Conservation (phyloP, 345 rosid species). For the Viola odorata region DNA sequence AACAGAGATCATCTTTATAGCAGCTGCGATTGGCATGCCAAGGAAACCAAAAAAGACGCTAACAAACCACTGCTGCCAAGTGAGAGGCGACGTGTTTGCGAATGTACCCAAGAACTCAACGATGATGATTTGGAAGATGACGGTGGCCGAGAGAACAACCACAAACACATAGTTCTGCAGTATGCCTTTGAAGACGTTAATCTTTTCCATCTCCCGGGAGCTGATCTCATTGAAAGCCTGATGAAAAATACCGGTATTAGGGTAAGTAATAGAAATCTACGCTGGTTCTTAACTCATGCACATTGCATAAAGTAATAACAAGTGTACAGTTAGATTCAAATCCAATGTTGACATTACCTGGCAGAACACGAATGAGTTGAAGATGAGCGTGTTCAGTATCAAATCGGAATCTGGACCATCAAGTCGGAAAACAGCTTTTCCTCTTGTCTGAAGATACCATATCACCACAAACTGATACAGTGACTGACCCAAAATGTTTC, state of each 20-base stretch:
- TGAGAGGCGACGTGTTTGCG: slow-evolving; percentile 64
- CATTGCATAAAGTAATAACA: no score
- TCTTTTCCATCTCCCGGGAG: slow-evolving; percentile 31
- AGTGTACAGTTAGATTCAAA: slow-evolving; percentile 1
- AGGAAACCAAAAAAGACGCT: slow-evolving; percentile 74
- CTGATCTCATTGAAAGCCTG: slow-evolving; percentile 34
- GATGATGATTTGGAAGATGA: slow-evolving; percentile 24
- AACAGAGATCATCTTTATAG: slow-evolving; percentile 65
- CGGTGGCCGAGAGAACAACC: slow-evolving; percentile 19
- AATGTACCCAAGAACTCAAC: slow-evolving; percentile 29
- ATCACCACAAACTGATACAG: slow-evolving; percentile 39
- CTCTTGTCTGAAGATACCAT: slow-evolving; percentile 32
- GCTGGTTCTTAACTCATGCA: no score
- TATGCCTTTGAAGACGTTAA: slow-evolving; percentile 28
- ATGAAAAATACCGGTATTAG: not conserved
- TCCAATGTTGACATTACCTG: slow-evolving; percentile 41
- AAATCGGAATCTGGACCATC: slow-evolving; percentile 46
- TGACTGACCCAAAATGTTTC: slow-evolving; percentile 90
- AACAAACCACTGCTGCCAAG: slow-evolving; percentile 66
- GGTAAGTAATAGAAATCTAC: not conserved
- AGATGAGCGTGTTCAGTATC: slow-evolving; percentile 37
- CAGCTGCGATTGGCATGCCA: slow-evolving; percentile 93
- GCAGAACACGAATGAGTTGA: slow-evolving; percentile 29
- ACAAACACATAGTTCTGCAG: slow-evolving; percentile 26
- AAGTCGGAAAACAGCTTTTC: slow-evolving; percentile 19